Evolutionary conservation across 2,329 filamentous ascomycete species (phyloP), one percentile per base, ranked within the genome.

Genomic region (Nemania diffusa): DNA sequence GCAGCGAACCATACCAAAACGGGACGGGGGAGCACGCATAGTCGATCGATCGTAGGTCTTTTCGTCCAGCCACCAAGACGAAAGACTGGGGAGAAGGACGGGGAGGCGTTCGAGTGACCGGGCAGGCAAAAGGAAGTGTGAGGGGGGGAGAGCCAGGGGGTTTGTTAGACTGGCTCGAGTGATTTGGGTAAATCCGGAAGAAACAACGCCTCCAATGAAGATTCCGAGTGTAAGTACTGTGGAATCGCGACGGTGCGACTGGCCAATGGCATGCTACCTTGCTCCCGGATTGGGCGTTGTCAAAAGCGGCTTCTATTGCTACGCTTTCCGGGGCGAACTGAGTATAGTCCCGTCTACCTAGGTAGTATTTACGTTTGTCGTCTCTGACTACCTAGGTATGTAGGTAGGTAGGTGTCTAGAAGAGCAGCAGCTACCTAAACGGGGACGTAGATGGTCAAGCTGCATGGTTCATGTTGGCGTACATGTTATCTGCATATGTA

Each of bases 161-260:
- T 4, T 3, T 17, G 26, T 27, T 51, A n/a, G 50, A 15, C 37
- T 52, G 44, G 56, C 27, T 61, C 60, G 29, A 64, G 59, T 59
- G 61, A 62, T 71, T 55, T 71, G 70, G 70, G 20, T 70, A 71
- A 71, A 71, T 70, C 55, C 67, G 68, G 70, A 64, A 69, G 63
- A 71, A 70, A 64, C 53, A 44, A 57, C 42, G 24, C 63, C 57
- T 65, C 68, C 68, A 68, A 70, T 70, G 51, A 64, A 8, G 29
- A 57, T 34, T 40, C 64, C n/a, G n/a, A n/a, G n/a, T n/a, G n/a
- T n/a, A n/a, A n/a, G 26, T 7, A 5, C 59, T 27, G 46, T 40
- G 51, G 37, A 46, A 48, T 51, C 26, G 17, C 17, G 15, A 46
- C 9, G 32, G 4, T 26, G 22, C n/a, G n/a, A 50, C 62, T 50